These are phyloP conservation scores for Psidium friedrichsthalianum DNA, from an alignment of 345 rosid species.

Conservation along the genomic window DNA sequence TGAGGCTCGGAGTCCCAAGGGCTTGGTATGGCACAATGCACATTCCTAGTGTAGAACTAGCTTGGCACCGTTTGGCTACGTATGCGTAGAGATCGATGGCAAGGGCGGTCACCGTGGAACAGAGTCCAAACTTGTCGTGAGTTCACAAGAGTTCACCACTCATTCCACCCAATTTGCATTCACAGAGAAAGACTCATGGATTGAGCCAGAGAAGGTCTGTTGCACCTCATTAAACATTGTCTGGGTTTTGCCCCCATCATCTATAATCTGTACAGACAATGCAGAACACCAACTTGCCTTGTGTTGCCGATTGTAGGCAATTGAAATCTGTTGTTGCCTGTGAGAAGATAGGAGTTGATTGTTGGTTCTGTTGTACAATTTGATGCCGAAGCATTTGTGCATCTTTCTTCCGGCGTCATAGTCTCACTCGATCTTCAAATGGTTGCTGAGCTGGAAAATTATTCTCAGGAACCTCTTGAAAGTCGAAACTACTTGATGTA, in stretches of 20 bases:
- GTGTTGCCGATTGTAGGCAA: neutral
- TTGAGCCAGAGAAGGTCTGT: neutral
- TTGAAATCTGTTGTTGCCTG: neutral
- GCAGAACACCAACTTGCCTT: neutral
- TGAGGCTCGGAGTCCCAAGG: too few species aligned
- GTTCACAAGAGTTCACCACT: neutral
- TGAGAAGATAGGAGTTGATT: neutral
- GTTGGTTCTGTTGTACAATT: neutral
- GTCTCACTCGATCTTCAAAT: neutral
- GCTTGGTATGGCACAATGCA: neutral
- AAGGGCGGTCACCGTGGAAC: too few species aligned
- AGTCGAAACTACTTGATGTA: neutral
- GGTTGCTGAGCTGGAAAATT: neutral
- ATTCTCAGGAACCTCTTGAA: neutral
- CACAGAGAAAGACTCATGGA: neutral
- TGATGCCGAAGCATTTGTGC: too few species aligned
- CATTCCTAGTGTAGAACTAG: neutral
- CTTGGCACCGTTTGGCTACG: neutral
- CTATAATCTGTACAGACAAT: neutral
- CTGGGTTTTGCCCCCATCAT: neutral
- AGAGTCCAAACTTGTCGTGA: too few species aligned
- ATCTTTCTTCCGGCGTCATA: too few species aligned
- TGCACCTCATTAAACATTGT: neutral
- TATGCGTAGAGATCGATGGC: neutral
- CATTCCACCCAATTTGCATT: neutral